A percentile compares a stretch with the other conserved stretches of the same genome.
Conservation (phyloP, 768 basidiomycete species). For the Fomitopsis pulvina region DNA sequence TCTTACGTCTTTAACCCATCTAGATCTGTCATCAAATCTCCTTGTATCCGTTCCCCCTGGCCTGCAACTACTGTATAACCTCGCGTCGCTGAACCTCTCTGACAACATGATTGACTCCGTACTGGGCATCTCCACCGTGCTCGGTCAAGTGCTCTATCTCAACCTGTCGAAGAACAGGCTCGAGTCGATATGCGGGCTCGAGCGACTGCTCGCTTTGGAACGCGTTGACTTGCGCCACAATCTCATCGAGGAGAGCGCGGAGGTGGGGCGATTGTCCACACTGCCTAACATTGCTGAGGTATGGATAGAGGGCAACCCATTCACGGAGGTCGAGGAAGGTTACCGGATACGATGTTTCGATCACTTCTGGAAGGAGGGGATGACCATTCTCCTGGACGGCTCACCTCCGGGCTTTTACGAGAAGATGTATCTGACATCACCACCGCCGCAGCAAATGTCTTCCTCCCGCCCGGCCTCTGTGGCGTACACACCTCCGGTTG, state of each 20-base stretch:
- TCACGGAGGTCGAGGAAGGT: conserved; percentile 59
- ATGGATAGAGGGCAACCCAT: conserved; percentile 82
- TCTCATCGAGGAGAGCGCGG: conserved; percentile 72
- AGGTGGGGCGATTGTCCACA: conserved; percentile 75
- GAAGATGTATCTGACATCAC: conserved; percentile 46
- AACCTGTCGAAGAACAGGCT: conserved; percentile 85
- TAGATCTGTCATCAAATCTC: conserved; percentile 89
- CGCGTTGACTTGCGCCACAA: conserved; percentile 82
- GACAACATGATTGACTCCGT: conserved; percentile 98
- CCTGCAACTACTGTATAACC: conserved; percentile 66
- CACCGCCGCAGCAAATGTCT: conserved; percentile 45
- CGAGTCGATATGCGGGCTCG: conserved; percentile 92
- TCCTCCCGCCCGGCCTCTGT: conserved; percentile 42
- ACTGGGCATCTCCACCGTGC: conserved; percentile 74
- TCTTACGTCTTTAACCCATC: conserved; percentile 69
- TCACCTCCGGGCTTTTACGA: conserved; percentile 65
- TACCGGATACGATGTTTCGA: conserved; percentile 79
- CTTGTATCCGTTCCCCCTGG: conserved; percentile 83
- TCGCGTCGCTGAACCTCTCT: conserved; percentile 88
- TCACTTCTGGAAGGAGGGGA: conserved; percentile 82
- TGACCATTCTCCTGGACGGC: conserved; percentile 71
- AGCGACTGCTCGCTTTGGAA: conserved; percentile 80
- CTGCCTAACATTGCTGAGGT: conserved; percentile 77
- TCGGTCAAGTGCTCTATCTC: conserved; percentile 71
- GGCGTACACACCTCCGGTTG: conserved; percentile 52